Percentiles rank a stretch among this genome's conserved stretches.
phyloP scores from a whole-genome alignment of 2,329 filamentous ascomycete species.

The Fusarium sp. region DNA sequence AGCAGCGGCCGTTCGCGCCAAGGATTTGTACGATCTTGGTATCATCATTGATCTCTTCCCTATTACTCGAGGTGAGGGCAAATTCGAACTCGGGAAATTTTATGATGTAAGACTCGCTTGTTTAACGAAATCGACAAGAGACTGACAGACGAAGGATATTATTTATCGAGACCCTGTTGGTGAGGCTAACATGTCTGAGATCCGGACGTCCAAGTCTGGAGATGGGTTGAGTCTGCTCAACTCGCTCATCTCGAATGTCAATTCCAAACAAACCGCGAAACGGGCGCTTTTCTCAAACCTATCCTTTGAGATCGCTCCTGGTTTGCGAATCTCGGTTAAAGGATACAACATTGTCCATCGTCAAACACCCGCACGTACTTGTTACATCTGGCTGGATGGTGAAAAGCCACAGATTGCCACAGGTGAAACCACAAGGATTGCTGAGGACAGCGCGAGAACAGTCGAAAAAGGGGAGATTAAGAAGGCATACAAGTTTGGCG shows the following conservation, averaged over 20 bases:
- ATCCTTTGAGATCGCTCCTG: constrained; percentile 89
- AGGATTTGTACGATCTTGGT: constrained; percentile 94
- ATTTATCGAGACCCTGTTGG: constrained; percentile 85
- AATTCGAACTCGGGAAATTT: constrained; percentile 88
- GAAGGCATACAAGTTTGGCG: constrained; percentile 97
- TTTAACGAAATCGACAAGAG: background rate
- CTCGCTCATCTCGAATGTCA: constrained; percentile 88
- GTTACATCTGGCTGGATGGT: constrained; percentile 90
- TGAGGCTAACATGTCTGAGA: constrained; percentile 70
- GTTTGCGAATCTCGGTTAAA: constrained; percentile 89
- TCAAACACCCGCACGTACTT: constrained; percentile 85
- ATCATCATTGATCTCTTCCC: constrained; percentile 95
- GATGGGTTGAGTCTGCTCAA: constrained; percentile 86
- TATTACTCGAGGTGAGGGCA: constrained; percentile 78
- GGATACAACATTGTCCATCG: constrained; percentile 92
- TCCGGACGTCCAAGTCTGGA: constrained; percentile 76
- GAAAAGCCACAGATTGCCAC: constrained; percentile 86
- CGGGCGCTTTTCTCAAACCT: constrained; percentile 89
- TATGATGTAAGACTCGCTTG: constrained; percentile 78
- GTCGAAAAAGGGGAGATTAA: constrained; percentile 87
- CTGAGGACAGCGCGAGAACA: constrained; percentile 82
- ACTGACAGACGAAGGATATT: constrained; percentile 76
- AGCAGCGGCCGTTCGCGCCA: constrained; percentile 87
- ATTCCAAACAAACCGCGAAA: constrained; percentile 89
- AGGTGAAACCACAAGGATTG: constrained; percentile 81